Base-by-base conservation (phyloP, 352 stramenopile genomes). In the Pythium sp. region DNA sequence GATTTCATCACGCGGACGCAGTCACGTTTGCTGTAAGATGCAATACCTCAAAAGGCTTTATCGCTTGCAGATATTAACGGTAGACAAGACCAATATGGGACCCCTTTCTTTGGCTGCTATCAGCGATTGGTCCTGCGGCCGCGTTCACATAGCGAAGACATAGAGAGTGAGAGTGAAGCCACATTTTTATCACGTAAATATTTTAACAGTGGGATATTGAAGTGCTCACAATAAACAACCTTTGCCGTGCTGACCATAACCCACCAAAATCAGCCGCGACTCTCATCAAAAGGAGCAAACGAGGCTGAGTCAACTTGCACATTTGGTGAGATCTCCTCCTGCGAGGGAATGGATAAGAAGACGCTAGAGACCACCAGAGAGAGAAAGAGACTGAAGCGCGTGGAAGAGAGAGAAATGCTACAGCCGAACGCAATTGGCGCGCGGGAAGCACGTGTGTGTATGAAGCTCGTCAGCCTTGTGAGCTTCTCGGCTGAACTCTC, bases 321-420 rank as follows among this genome's bases (percentile, higher is more conserved):
- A 51, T 51, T 51, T 51, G 18, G 43, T 51, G 43, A 51, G 43
- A 51, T 51, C 18, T 51, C 43, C 43, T 51, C 41, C 43, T 51
- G 18, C 6, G 18, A 51, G 43, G 15, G 43, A 22, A 22, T 49
- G 43, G 43, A 51, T 51, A 49, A 49, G 41, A 49, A 22, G 15
- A 11, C 15, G 15, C 11, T n/a, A 1, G 43, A 51, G 43, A 49
- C 43, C 43, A n/a, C 43, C 18, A 49, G 15, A 49, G 41, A 47
- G 41, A 47, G 38, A 41, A 12, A 49, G 43, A 51, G 43, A 51
- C 43, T 51, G 43, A 51, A 51, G 43, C 43, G 43, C 18, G 43
- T 6, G 22, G 22, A 18, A 51, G 43, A 46, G 38, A 51, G 43
- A 20, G 14, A 47, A 49, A 20, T 49, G 15, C 5, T 46, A 12